A percentile compares a stretch with the other conserved stretches of the same genome.
Conservation (phyloP, 306 rosid genomes). For the Quercus gilva region DNA sequence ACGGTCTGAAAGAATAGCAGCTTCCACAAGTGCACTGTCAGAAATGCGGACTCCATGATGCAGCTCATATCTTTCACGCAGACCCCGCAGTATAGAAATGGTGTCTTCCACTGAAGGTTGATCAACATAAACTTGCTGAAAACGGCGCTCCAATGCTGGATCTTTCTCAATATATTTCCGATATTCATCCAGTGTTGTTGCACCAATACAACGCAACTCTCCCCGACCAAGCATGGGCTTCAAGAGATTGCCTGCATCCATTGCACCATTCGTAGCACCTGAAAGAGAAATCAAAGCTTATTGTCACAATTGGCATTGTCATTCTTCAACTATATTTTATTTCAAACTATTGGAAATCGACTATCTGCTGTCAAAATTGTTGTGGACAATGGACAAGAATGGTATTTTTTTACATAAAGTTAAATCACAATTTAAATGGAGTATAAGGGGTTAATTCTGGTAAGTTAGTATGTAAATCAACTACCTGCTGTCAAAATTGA, state of each 20-base stretch:
- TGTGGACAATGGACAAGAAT: background rate
- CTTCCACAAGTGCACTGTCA: conserved; percentile 94
- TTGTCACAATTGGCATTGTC: conserved; percentile 7
- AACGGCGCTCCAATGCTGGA: conserved; percentile 96
- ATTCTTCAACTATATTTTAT: conserved; percentile 10
- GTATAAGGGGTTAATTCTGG: background rate
- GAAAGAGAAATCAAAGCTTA: conserved; percentile 23
- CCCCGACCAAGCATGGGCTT: conserved; percentile 99
- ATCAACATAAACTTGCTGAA: conserved; percentile 97
- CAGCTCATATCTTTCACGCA: conserved; percentile 95
- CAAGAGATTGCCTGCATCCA: conserved; percentile 99
- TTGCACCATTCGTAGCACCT: conserved; percentile 98
- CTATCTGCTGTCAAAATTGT: background rate
- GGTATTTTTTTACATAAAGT: background rate
- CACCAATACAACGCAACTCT: conserved; percentile 94
- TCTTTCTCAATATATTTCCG: conserved; percentile 97
- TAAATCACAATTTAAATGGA: conserved; percentile 1
- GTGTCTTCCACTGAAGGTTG: conserved; percentile 93
- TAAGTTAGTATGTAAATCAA: background rate
- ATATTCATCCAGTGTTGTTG: conserved; percentile 93
- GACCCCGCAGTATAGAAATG: conserved; percentile 82
- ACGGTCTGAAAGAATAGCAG: conserved; percentile 96
- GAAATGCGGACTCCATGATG: conserved; percentile 99
- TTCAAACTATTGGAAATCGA: conserved; percentile 7
- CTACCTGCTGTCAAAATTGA: background rate